Evolutionary conservation across 805 yeast species (phyloP).

Genomic region (Wickerhamiella vanderwaltii): DNA sequence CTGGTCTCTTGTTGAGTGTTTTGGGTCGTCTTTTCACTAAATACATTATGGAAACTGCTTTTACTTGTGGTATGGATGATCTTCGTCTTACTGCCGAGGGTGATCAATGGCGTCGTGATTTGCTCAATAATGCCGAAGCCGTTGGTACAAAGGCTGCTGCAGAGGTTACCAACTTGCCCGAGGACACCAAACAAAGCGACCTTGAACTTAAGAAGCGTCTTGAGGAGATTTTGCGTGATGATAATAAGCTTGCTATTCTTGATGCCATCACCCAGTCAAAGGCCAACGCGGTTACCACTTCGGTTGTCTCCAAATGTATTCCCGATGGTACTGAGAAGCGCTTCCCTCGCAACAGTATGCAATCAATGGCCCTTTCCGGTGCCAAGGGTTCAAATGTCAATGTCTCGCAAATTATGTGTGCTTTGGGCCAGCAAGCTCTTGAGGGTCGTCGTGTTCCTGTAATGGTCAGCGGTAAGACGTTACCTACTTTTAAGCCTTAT

Average conservation of each 20-base stretch:
- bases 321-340: constrained; percentile 93
- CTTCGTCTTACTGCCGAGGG: constrained; percentile 85
- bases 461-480: constrained; percentile 95
- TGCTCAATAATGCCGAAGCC: constrained; percentile 62
- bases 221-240: constrained; percentile 92
- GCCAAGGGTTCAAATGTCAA: constrained; percentile 98
- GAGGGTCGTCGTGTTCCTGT: constrained; percentile 99
- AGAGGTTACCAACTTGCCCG: constrained; percentile 78
- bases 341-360: constrained; percentile 95
- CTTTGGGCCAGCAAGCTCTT: constrained; percentile 95
- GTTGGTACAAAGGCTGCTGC: constrained; percentile 87
- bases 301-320: constrained; percentile 86
- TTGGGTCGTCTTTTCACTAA: constrained; percentile 90
- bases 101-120: constrained; percentile 74
- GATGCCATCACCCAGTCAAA: constrained; percentile 93
- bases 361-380: constrained; percentile 97
- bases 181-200: constrained; percentile 38
- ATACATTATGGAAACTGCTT: constrained; percentile 81
- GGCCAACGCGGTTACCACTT: constrained; percentile 85
- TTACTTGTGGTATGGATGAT: constrained; percentile 99
- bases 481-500: constrained; percentile 91
- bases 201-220: constrained; percentile 74
- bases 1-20: constrained; percentile 84
- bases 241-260: constrained; percentile 76
- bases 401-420: constrained; percentile 98